A percentile compares a stretch with the other conserved stretches of the same genome.
Conservation (phyloP, 2,329 filamentous ascomycete species). For the Byssochlamys sp. region DNA sequence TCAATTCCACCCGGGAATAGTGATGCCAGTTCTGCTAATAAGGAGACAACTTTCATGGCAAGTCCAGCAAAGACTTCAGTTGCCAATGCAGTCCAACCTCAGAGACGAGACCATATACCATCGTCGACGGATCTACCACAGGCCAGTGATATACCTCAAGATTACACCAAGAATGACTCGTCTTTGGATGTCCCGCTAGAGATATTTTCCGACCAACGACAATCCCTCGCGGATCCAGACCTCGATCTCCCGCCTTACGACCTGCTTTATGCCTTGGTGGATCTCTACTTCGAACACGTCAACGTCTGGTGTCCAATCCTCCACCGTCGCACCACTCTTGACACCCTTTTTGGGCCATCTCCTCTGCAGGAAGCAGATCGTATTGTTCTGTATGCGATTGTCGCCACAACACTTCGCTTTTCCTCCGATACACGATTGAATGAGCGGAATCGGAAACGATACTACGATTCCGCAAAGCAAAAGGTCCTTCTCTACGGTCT, state of each 20-base stretch:
- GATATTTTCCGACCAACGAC: slow-evolving; percentile 41
- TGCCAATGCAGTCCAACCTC: slow-evolving; percentile 16
- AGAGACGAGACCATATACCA: slow-evolving; percentile 14
- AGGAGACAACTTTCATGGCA: slow-evolving; percentile 36
- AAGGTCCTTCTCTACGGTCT: slow-evolving; percentile 78
- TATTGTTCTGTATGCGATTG: slow-evolving; percentile 76
- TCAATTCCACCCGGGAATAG: slow-evolving; percentile 37
- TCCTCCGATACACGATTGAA: slow-evolving; percentile 68
- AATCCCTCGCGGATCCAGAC: slow-evolving; percentile 43
- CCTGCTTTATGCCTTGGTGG: slow-evolving; percentile 60
- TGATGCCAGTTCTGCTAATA: slow-evolving; percentile 36
- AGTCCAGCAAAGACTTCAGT: slow-evolving; percentile 26
- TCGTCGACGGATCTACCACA: slow-evolving; percentile 16
- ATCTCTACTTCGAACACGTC: slow-evolving; percentile 70
- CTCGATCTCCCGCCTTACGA: slow-evolving; percentile 67
- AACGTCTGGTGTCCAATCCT: slow-evolving; percentile 83
- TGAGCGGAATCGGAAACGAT: slow-evolving; percentile 61
- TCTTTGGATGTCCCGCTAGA: slow-evolving; percentile 52
- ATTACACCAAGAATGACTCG: slow-evolving; percentile 39
- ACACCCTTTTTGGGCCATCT: slow-evolving; percentile 68
- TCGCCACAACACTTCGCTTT: slow-evolving; percentile 77
- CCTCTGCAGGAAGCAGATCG: slow-evolving; percentile 71
- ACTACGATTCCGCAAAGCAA: slow-evolving; percentile 73
- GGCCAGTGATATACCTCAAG: slow-evolving; percentile 13
- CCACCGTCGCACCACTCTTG: slow-evolving; percentile 72